phyloP scores from a whole-genome alignment of 148 eudicot species.

The Persicaria maculosa region DNA sequence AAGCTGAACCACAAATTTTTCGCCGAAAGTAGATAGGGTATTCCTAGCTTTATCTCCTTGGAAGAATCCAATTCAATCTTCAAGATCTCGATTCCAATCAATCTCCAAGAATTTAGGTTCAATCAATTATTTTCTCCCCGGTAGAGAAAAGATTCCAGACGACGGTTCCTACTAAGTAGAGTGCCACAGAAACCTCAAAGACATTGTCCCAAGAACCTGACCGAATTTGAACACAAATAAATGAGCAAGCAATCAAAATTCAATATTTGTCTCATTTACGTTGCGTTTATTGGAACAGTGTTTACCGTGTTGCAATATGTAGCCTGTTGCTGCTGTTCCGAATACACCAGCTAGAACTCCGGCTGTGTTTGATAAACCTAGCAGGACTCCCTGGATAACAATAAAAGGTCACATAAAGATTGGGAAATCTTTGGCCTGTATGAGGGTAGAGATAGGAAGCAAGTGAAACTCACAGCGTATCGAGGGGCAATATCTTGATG shows the following conservation, averaged over 20 bases:
- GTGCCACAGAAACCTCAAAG: conserved; percentile 79
- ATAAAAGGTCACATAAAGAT: background rate
- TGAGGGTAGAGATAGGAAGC: background rate
- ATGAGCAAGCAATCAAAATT: background rate
- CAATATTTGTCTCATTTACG: too few relatives aligned
- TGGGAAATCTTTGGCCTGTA: background rate
- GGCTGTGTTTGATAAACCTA: conserved; percentile 91
- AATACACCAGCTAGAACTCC: conserved; percentile 93
- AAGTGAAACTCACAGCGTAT: conserved; percentile 55
- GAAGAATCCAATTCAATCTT: background rate
- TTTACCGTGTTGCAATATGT: conserved; percentile 91
- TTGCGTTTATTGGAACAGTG: background rate
- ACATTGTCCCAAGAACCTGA: conserved; percentile 98
- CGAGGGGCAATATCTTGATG: conserved; percentile 99
- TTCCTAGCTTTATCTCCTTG: background rate
- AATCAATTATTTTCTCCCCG: conserved; percentile 79
- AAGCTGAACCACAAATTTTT: background rate
- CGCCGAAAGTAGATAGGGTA: background rate
- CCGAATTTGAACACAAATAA: background rate
- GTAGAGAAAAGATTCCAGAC: conserved; percentile 90
- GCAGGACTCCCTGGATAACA: conserved; percentile 67
- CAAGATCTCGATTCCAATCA: background rate
- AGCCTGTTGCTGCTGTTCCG: conserved; percentile 94
- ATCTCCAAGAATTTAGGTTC: background rate
- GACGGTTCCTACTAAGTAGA: conserved; percentile 80